Evolutionary conservation across 306 rosid species (phyloP).

Genomic region (Notholithocarpus densiflorus): DNA sequence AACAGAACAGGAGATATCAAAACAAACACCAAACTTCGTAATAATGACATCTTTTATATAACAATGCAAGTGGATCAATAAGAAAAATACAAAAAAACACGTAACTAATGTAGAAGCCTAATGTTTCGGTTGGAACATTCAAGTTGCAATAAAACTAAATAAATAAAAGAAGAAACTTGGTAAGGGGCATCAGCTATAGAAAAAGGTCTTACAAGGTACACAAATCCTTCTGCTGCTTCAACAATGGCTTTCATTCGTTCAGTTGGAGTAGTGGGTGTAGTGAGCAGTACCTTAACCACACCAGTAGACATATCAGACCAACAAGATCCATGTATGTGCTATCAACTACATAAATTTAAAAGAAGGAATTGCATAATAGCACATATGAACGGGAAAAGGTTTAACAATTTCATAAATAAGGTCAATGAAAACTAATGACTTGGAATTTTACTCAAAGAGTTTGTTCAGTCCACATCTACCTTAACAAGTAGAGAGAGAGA

Average conservation of each 20-base stretch:
- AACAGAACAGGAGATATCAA: conserved; percentile 2
- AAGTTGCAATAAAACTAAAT: not conserved
- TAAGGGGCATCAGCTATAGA: not conserved
- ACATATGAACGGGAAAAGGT: not conserved
- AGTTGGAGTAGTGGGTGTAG: conserved; percentile 86
- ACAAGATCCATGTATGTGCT: not conserved
- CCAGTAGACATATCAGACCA: conserved; percentile 19
- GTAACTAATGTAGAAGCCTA: not conserved
- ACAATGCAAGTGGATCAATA: not conserved
- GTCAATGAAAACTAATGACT: not conserved
- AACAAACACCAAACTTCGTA: not conserved
- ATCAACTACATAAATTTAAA: not conserved
- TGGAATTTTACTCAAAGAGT: not conserved
- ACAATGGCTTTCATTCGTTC: conserved; percentile 79
- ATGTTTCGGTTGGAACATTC: not conserved
- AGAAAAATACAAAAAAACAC: not conserved
- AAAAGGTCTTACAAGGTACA: conserved; percentile 64
- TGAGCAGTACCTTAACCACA: conserved; percentile 70
- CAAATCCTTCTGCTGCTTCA: conserved; percentile 81
- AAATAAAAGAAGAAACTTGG: not conserved
- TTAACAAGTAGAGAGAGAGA: not conserved
- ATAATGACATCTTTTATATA: not conserved
- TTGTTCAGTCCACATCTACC: not conserved
- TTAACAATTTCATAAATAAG: not conserved
- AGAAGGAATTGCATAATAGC: not conserved